Conservation (phyloP, 108 stramenopile genomes). For the Cylindrotheca closterium region DNA sequence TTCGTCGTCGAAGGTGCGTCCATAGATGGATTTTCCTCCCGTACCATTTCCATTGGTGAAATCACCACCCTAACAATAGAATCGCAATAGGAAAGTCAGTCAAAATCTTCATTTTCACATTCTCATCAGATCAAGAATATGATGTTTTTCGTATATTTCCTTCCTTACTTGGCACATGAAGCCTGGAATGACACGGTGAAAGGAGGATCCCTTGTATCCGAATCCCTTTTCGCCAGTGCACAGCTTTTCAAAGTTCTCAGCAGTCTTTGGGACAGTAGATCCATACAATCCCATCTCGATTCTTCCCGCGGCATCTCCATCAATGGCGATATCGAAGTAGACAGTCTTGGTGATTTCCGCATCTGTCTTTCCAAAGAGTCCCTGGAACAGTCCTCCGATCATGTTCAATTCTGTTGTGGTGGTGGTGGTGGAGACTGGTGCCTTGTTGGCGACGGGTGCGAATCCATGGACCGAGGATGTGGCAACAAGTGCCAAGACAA, state of each 20-base stretch:
- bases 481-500: background rate
- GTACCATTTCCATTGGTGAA: conserved; percentile 83
- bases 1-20: conserved; percentile 80
- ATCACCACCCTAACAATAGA: conserved; percentile 41
- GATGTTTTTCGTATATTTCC: background rate
- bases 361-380: conserved; percentile 51
- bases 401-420: conserved; percentile 16
- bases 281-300: conserved; percentile 93
- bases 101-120: background rate
- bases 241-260: conserved; percentile 79
- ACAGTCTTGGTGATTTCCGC: conserved; percentile 88
- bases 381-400: conserved; percentile 37
- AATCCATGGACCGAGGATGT: background rate
- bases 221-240: conserved; percentile 88
- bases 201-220: conserved; percentile 83
- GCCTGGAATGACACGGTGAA: conserved; percentile 88
- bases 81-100: conserved; percentile 1
- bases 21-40: conserved; percentile 86
- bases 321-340: conserved; percentile 88
- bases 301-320: conserved; percentile 68
- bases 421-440: background rate
- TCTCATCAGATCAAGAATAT: background rate
- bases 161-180: conserved; percentile 66
- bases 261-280: conserved; percentile 85
- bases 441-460: background rate